Conservation (phyloP, 495 filamentous ascomycete genomes). For the Penicillium paradoxum region DNA sequence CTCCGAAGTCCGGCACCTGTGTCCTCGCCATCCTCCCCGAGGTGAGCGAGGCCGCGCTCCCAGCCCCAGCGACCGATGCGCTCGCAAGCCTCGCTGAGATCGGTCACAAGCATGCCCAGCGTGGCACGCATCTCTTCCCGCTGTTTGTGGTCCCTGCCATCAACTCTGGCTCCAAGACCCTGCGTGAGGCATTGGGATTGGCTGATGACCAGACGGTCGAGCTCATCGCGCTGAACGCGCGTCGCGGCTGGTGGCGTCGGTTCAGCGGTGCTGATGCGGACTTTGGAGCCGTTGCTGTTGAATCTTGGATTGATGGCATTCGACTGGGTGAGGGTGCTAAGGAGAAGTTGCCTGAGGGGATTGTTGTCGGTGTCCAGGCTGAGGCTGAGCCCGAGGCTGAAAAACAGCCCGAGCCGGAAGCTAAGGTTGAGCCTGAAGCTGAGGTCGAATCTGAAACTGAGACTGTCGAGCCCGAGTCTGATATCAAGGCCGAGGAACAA, state of each 20-base stretch:
- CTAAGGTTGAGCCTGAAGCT: slow-evolving; percentile 10
- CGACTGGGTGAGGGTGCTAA: slow-evolving; percentile 79
- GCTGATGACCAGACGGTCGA: slow-evolving; percentile 43
- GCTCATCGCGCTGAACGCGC: slow-evolving; percentile 76
- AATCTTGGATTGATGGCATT: slow-evolving; percentile 84
- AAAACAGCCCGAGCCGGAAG: not conserved
- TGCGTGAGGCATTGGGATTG: slow-evolving; percentile 61
- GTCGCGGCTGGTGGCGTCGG: slow-evolving; percentile 78
- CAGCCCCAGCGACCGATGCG: slow-evolving; percentile 45
- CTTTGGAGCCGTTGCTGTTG: slow-evolving; percentile 57
- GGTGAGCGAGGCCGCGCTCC: slow-evolving; percentile 38
- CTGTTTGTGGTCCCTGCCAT: slow-evolving; percentile 67
- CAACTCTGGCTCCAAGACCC: slow-evolving; percentile 51
- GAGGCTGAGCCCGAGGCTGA: slow-evolving; percentile 16
- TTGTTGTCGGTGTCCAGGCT: slow-evolving; percentile 52
- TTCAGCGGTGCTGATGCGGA: slow-evolving; percentile 50
- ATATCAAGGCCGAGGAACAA: not conserved
- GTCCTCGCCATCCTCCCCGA: slow-evolving; percentile 73
- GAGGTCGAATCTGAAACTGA: slow-evolving; percentile 18
- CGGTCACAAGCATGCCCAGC: slow-evolving; percentile 62
- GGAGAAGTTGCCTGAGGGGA: slow-evolving; percentile 69
- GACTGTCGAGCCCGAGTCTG: not conserved
- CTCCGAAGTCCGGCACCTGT: slow-evolving; percentile 73
- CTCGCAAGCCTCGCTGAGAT: slow-evolving; percentile 68
- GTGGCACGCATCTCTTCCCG: slow-evolving; percentile 68